Evolutionary conservation across 495 filamentous ascomycete genomes (phyloP), one percentile per base, ranked within the genome.

Genomic region (Thozetella sp.): DNA sequence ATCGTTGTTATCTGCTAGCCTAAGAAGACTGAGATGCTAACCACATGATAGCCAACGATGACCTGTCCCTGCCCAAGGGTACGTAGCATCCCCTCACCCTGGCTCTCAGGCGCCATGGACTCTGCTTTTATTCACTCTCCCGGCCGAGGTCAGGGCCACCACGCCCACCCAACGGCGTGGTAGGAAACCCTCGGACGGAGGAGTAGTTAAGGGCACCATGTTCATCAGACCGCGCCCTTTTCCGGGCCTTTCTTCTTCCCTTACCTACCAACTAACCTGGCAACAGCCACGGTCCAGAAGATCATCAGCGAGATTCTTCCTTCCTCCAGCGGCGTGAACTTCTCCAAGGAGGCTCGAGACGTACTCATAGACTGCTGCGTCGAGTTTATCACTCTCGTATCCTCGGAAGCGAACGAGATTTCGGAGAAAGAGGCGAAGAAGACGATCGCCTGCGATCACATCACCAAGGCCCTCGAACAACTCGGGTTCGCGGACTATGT

Each of bases 341-440:
- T 97, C 70, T 90, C 92, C 23, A 96, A 94, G 76, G 95, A 99
- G 65, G 92, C 95, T 2, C 87, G 96, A 53, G 95, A 99, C 66
- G 80, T 97, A 3, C 84, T 99, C 46, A 98, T 98, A 76, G 95
- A 98, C 75, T 98, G 94, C 80, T 99, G 96, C 71, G 95, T 98
- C 62, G 95, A 99, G 70, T 99, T 98, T 79, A 97, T 99, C 72
- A 97, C 96, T 11, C 83, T 99, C 56, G 91, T 99, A 56, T 97
- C 93, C 23, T 95, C 91, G 34, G 93, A 99, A 77, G 96, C 95
- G 10, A 99, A 99, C 71, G 95, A 99, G 64, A 99, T 99, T 62
- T 92, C 93, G 17, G 95, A 99, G 75, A 96, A 94, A 67, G 95
- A 99, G 62, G 89, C 93, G 12, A 99, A 99, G 83, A 99, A 99